A percentile compares a stretch with the other conserved stretches of the same genome.
Evolutionary conservation across 495 filamentous ascomycete species (phyloP).

Genomic region (Xylaria bambusicola): DNA sequence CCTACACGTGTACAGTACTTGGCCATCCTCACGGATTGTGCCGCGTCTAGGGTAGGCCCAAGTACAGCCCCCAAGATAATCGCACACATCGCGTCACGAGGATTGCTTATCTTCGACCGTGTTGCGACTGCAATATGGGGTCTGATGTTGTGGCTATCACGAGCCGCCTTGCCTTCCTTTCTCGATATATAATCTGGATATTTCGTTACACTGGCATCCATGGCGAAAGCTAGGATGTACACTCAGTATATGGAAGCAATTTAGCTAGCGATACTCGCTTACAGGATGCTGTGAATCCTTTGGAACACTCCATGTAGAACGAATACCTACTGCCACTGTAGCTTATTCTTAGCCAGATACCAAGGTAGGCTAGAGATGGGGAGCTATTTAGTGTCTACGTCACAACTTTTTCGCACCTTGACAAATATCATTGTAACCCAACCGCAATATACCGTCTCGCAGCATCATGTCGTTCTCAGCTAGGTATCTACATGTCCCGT

Average conservation of each 20-base stretch:
- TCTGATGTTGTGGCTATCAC: conserved; percentile 27
- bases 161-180: conserved; percentile 40
- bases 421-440: background rate
- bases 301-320: conserved; percentile 3
- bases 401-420: conserved; percentile 1
- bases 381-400: background rate
- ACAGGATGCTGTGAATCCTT: conserved; percentile 6
- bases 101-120: conserved; percentile 31
- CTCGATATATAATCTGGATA: too few relatives aligned
- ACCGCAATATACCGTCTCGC: too few relatives aligned
- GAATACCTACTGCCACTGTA: background rate
- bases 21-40: background rate
- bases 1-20: conserved; percentile 4
- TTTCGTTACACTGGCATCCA: too few relatives aligned
- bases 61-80: too few relatives aligned
- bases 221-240: too few relatives aligned
- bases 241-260: background rate
- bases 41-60: too few relatives aligned
- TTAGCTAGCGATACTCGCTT: conserved; percentile 2
- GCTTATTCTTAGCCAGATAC: conserved; percentile 6
- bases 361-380: background rate
- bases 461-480: too few relatives aligned
- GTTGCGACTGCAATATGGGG: conserved; percentile 35
- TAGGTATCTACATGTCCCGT: too few relatives aligned
- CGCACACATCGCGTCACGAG: conserved; percentile 27